phyloP scores from a whole-genome alignment of 164 flowering plant species.

The Aristolochia contorta region DNA sequence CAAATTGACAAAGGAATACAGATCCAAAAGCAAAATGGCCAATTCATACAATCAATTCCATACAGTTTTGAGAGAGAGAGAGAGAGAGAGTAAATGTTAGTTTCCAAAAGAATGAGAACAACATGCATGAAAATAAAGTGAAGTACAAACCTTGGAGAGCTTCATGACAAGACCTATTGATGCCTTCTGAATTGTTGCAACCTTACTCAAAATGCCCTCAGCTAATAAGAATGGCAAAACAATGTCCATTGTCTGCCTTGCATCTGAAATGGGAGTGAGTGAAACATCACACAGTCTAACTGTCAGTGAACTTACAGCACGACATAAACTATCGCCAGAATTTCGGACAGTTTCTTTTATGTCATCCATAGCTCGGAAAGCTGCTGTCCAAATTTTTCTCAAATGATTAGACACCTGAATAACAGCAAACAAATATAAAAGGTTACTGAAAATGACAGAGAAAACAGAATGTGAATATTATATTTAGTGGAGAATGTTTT shows the following conservation, averaged over 20 bases:
- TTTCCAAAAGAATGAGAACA: neutral
- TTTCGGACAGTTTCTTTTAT: slow-evolving; percentile 93
- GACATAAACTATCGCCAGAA: slow-evolving; percentile 91
- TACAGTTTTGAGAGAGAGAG: too few species aligned
- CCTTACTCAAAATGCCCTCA: slow-evolving; percentile 94
- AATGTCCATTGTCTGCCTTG: slow-evolving; percentile 70
- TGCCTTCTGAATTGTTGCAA: slow-evolving; percentile 73
- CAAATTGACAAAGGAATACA: too few species aligned
- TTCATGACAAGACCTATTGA: slow-evolving; percentile 86
- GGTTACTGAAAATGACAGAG: neutral
- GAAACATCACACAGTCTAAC: slow-evolving; percentile 83
- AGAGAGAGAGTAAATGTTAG: too few species aligned
- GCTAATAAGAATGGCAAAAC: slow-evolving; percentile 72
- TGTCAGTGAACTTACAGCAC: slow-evolving; percentile 65
- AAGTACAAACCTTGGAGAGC: slow-evolving; percentile 74
- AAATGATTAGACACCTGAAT: slow-evolving; percentile 71
- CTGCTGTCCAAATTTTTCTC: slow-evolving; percentile 69
- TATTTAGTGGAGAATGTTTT: too few species aligned
- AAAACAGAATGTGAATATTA: too few species aligned
- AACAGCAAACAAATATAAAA: neutral
- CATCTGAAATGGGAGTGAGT: slow-evolving; percentile 56
- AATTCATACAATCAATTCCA: too few species aligned
- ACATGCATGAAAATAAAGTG: neutral
- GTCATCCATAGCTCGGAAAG: slow-evolving; percentile 99
- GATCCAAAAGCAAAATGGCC: too few species aligned